Base-by-base conservation (phyloP, 164 flowering plant genomes). In the Umbellularia californica region DNA sequence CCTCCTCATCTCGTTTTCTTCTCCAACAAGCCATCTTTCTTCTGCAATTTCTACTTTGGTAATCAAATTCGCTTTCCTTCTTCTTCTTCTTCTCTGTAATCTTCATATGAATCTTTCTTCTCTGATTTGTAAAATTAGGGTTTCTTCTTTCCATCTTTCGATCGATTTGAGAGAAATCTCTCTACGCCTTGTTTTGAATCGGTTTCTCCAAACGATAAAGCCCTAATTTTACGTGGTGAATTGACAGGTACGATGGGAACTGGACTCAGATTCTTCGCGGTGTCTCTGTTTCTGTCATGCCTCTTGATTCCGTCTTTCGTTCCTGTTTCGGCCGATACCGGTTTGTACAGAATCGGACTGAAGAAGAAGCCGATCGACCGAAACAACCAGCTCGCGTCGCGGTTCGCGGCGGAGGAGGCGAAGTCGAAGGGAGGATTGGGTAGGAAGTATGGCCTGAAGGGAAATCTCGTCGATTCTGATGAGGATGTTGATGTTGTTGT, bases 401-500 rank as follows among this genome's bases (percentile, higher is more conserved):
- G 50, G 50, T 33, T 84, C 47, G 83, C 82, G 10, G 22, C 81
- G n/a, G 77, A 70, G 52, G 76, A 69, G 13, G 70, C 35, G 7
- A 63, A 63, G 50, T 20, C 68, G 19, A 22, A 50, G n/a, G 27
- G 28, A 60, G 72, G 72, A 5, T 23, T 50, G 51, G 50, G 73
- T 52, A 75, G 81, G 73, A 85, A 80, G 65, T 86, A 85, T 69
- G 71, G 75, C 70, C 77, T 84, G 50, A 78, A 76, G 33, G 84
- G 82, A 13, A 81, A 79, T 70, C 24, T 80, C 3, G 82, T 77
- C 10, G 60, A 3, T 55, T 55, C 60, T 5, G 86, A 78, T n/a
- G 75, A 81, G 0, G 85, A 85, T 80, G 83, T 90, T 64, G 85
- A 85, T 80, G 82, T 92, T 64, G 83, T 94, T 1, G 82, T 81